Conservation (phyloP, 768 basidiomycete genomes). For the Xerocomellus intermedius region DNA sequence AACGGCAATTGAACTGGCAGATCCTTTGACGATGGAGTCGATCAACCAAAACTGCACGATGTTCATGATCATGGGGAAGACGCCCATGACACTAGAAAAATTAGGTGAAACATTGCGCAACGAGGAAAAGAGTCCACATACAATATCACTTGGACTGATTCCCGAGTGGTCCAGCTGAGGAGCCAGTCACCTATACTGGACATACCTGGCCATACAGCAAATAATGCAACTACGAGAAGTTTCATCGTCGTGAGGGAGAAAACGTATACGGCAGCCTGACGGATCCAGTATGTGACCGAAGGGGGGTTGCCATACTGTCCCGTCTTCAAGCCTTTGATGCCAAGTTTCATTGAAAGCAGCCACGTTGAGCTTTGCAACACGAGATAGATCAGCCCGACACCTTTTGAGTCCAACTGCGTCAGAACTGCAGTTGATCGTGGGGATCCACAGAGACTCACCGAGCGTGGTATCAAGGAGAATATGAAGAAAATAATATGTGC, state of each 20-base stretch:
- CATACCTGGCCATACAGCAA: conserved; percentile 68
- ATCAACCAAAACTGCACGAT: conserved; percentile 93
- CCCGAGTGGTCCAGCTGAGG: conserved; percentile 71
- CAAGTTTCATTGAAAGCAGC: conserved; percentile 60
- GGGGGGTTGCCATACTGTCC: conserved; percentile 91
- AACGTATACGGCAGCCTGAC: conserved; percentile 82
- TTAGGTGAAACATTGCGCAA: conserved; percentile 6
- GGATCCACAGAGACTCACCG: conserved; percentile 49
- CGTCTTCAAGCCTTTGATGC: conserved; percentile 75
- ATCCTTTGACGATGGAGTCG: conserved; percentile 87
- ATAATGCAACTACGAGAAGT: conserved; percentile 75
- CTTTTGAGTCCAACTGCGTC: conserved; percentile 29
- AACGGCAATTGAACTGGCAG: conserved; percentile 38
- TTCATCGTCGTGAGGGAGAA: conserved; percentile 85
- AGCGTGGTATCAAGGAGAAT: conserved; percentile 76
- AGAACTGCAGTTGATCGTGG: conserved; percentile 1
- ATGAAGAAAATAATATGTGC: conserved; percentile 90
- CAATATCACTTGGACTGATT: conserved; percentile 77
- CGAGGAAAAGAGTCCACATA: conserved; percentile 39
- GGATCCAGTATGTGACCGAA: conserved; percentile 64
- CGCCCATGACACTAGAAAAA: conserved; percentile 71
- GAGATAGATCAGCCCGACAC: conserved; percentile 80
- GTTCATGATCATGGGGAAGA: conserved; percentile 90
- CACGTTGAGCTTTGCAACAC: conserved; percentile 63
- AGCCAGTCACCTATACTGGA: conserved; percentile 84